A percentile compares a stretch with the other conserved stretches of the same genome.
phyloP scores from a whole-genome alignment of 2,329 filamentous ascomycete species.

The Trichophyton mentagrophytes region DNA sequence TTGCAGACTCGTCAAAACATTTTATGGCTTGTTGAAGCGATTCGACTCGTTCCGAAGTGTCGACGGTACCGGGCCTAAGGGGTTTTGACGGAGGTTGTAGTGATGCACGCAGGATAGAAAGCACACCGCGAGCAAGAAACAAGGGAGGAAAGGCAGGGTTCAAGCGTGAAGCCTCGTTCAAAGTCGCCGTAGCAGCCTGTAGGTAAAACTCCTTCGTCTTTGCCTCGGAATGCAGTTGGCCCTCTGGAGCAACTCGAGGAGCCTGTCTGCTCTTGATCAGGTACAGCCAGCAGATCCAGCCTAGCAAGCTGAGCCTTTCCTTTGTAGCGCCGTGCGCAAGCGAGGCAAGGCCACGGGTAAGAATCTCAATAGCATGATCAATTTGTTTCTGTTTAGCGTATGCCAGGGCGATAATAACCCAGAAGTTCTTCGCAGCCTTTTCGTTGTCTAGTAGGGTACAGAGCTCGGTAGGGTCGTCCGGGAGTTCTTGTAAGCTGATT shows the following conservation, averaged over 20 bases:
- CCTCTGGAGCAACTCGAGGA: conserved; percentile 53
- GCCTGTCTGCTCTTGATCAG: conserved; percentile 80
- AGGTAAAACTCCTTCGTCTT: conserved; percentile 92
- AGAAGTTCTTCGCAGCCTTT: conserved; percentile 76
- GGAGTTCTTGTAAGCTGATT: conserved; percentile 78
- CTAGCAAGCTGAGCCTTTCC: conserved; percentile 74
- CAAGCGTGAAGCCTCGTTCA: conserved; percentile 91
- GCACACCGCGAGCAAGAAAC: conserved; percentile 78
- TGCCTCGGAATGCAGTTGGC: conserved; percentile 52
- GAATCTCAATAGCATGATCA: conserved; percentile 62
- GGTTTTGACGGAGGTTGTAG: conserved; percentile 62
- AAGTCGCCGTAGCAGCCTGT: conserved; percentile 72
- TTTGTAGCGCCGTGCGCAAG: conserved; percentile 57
- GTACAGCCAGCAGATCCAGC: conserved; percentile 81
- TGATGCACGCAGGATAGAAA: conserved; percentile 78
- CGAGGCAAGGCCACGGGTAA: conserved; percentile 60
- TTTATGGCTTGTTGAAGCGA: conserved; percentile 75
- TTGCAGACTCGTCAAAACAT: conserved; percentile 86
- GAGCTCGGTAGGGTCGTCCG: conserved; percentile 88
- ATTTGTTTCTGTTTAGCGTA: conserved; percentile 94
- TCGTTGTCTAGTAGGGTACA: conserved; percentile 94
- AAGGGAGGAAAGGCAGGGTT: conserved; percentile 87
- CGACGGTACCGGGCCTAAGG: conserved; percentile 47
- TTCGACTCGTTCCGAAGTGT: conserved; percentile 59
- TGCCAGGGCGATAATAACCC: conserved; percentile 94